Percentiles rank a stretch among this genome's conserved stretches.
Evolutionary conservation across 345 rosid species (phyloP).

Genomic region (Conringia planisiliqua): DNA sequence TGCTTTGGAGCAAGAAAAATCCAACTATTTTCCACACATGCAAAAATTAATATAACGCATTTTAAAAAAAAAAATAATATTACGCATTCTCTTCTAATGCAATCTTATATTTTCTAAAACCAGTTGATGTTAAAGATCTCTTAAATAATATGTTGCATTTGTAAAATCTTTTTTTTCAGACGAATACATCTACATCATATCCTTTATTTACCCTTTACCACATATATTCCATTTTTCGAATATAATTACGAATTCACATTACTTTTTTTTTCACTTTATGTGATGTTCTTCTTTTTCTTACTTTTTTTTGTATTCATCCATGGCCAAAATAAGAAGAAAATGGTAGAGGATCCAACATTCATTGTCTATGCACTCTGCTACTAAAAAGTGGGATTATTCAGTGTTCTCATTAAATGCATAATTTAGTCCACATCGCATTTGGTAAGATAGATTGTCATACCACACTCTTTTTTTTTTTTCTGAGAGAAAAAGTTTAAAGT

Average conservation of each 20-base stretch:
- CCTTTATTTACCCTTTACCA: neutral
- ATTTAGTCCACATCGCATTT: neutral
- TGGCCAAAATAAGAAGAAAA: neutral
- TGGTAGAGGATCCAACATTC: neutral
- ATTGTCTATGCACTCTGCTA: neutral
- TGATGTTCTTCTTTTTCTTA: neutral
- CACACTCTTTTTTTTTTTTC: neutral
- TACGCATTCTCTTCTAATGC: slow-evolving; percentile 4
- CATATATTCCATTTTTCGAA: neutral
- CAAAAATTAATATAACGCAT: neutral
- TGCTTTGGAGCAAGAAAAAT: slow-evolving; percentile 31
- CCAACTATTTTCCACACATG: neutral
- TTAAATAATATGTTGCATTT: neutral
- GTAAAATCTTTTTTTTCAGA: neutral
- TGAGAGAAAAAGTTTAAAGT: neutral
- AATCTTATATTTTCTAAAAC: neutral
- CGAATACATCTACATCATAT: slow-evolving; percentile 5
- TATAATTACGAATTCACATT: neutral
- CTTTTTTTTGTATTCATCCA: neutral
- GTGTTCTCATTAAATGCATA: neutral
- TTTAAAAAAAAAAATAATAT: neutral
- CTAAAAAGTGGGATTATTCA: neutral
- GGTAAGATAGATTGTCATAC: slow-evolving; percentile 8
- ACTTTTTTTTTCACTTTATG: neutral
- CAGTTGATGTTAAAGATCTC: neutral